Base-by-base conservation (phyloP, 2,329 filamentous ascomycete genomes). In the Alternaria atra region DNA sequence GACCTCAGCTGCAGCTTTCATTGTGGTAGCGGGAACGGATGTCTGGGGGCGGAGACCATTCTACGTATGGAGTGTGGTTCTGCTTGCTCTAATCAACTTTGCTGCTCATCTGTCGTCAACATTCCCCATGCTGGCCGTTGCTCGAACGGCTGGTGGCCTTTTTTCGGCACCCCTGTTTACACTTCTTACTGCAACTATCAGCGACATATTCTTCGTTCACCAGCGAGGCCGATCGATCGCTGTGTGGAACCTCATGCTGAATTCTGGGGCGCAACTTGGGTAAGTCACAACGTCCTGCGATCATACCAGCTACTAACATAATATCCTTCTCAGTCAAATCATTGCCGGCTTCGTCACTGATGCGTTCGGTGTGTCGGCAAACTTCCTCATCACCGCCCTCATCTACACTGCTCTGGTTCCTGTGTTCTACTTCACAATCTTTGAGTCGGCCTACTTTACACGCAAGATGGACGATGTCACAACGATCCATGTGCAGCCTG, bases 121-220 rank as follows among this genome's bases (percentile, higher is more conserved):
- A n/a, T 65, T 63, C 27, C 54, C 56, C 9, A 55, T 63, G 37
- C 46, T 65, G 25, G 57, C 51, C 10, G 20, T 55, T 25, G 56
- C 60, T 34, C 56, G 63, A 42, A 65, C 63, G 15, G 60, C 37
- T n/a, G 57, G 51, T 30, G 63, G 63, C 8, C 40, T 66, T 12
- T 44, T 61, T 23, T 66, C 61, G 35, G 63, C 63, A 40, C 63
- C 63, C 10, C 20, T 64, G 13, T 63, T 61, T 35, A 64, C 63
- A 7, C 55, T 66, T 25, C 27, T 61, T 29, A 64, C 61, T 15
- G 60, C 63, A 25, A 66, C 57, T 12, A 66, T 66, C 12, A 58
- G 47, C 52, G 63, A 66, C 15, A 55, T 64, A 13, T 66, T 66
- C 42, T 66, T 66, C 37, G 46, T 64, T 15, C 55, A 66, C 20